Conservation (phyloP, 306 rosid genomes). For the Quillaja saponaria region DNA sequence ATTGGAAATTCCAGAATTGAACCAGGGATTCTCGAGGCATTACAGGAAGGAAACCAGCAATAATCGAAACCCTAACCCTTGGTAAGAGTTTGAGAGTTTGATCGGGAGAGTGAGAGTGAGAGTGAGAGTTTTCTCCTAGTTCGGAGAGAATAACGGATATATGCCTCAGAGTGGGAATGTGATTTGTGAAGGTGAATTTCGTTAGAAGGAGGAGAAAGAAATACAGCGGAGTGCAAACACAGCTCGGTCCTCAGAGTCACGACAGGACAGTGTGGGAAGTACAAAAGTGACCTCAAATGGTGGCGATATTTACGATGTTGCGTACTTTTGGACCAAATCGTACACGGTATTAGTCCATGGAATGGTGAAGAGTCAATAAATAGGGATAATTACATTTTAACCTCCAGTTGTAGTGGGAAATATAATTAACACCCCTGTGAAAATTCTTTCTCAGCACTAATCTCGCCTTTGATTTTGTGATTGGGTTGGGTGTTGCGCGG, state of each 20-base stretch:
- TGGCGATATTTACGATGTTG: conserved; percentile 32
- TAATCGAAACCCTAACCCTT: conserved; percentile 39
- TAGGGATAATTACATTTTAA: no score
- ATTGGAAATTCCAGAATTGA: conserved; percentile 41
- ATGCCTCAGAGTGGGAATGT: neutral
- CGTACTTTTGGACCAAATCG: conserved; percentile 17
- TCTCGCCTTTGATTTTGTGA: no score
- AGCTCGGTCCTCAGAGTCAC: conserved; percentile 4
- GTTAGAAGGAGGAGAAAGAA: neutral
- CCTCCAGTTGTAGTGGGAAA: no score
- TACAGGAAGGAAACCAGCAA: conserved; percentile 27
- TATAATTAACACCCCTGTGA: no score
- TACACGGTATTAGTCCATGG: neutral
- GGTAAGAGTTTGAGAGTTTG: conserved; percentile 1
- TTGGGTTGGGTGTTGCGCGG: no score
- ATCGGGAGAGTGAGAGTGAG: neutral
- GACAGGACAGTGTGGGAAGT: neutral
- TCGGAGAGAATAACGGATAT: neutral
- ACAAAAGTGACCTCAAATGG: conserved; percentile 12
- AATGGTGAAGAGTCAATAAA: no score
- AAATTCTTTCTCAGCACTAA: no score
- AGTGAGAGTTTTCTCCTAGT: neutral
- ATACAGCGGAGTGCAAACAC: conserved; percentile 1
- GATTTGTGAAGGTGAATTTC: neutral
- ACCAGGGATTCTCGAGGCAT: conserved; percentile 46